Evolutionary conservation across 2,329 filamentous ascomycete genomes (phyloP).

Genomic region (Exserohilum turcica): DNA sequence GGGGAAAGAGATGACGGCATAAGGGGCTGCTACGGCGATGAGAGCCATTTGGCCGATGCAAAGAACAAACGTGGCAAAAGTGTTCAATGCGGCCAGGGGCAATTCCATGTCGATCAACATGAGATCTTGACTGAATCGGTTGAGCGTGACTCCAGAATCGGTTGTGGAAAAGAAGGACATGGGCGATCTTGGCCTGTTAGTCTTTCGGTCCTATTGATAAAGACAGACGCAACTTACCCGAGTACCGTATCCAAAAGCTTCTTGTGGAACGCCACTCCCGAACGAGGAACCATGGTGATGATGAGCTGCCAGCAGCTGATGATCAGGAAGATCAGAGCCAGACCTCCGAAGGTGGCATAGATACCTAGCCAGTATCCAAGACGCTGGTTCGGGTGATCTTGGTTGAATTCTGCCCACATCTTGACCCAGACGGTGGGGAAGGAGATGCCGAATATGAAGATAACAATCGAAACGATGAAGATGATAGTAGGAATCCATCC

Average conservation of each 20-base stretch:
- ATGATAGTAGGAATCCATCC: slow-evolving; percentile 38
- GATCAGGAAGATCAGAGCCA: slow-evolving; percentile 36
- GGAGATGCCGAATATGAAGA: slow-evolving; percentile 44
- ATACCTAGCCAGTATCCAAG: slow-evolving; percentile 43
- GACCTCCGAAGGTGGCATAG: slow-evolving; percentile 36
- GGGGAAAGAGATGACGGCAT: slow-evolving; percentile 49
- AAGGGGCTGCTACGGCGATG: slow-evolving; percentile 49
- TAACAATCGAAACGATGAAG: slow-evolving; percentile 38
- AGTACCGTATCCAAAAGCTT: slow-evolving; percentile 56
- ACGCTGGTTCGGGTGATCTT: slow-evolving; percentile 44
- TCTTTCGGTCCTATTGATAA: background rate
- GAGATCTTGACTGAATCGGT: slow-evolving; percentile 57
- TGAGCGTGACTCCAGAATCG: slow-evolving; percentile 54
- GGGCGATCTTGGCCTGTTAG: slow-evolving; percentile 38
- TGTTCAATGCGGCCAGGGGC: slow-evolving; percentile 42
- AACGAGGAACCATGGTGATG: slow-evolving; percentile 59
- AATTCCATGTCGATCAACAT: slow-evolving; percentile 54
- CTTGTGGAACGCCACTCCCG: slow-evolving; percentile 57
- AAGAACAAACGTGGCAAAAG: slow-evolving; percentile 43
- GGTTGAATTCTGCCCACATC: slow-evolving; percentile 55
- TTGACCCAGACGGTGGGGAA: slow-evolving; percentile 55
- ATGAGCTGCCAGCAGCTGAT: slow-evolving; percentile 53
- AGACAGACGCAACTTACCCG: slow-evolving; percentile 35
- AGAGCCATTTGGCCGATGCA: slow-evolving; percentile 43
- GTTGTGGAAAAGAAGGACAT: slow-evolving; percentile 53